Conservation (phyloP, 2,329 filamentous ascomycete species). For the Ceratocystis diversiconidia region DNA sequence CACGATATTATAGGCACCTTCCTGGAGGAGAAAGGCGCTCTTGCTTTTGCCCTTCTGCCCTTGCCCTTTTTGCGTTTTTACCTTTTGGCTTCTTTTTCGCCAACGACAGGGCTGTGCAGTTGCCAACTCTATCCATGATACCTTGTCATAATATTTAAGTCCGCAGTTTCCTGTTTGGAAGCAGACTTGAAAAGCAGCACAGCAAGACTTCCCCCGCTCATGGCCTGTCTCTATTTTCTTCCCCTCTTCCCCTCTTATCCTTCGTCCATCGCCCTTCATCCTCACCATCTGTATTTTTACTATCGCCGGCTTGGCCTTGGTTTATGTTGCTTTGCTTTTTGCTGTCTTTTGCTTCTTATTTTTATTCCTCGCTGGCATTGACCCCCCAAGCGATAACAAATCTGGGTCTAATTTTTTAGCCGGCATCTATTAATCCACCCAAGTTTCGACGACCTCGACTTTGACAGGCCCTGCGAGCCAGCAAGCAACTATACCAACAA, state of each 20-base stretch:
- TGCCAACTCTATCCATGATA: background rate
- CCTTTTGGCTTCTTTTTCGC: background rate
- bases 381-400: background rate
- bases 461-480: too few relatives aligned
- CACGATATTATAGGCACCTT: too few relatives aligned
- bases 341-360: constrained; percentile 19
- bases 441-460: too few relatives aligned
- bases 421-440: background rate
- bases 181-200: background rate
- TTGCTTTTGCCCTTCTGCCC: background rate
- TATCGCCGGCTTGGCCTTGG: background rate
- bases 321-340: background rate
- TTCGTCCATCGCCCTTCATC: constrained; percentile 19
- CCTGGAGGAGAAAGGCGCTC: background rate
- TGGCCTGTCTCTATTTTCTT: constrained; percentile 14
- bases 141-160: background rate
- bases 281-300: background rate
- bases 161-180: background rate
- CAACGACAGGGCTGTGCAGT: background rate
- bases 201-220: background rate
- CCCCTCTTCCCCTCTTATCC: constrained; percentile 20
- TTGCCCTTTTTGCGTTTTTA: too few relatives aligned
- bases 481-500: too few relatives aligned
- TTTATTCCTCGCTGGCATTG: constrained; percentile 21
- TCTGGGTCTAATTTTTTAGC: background rate